Percentiles rank a stretch among this genome's conserved stretches.
Evolutionary conservation across 805 yeast genomes (phyloP).

Genomic region (Wickerhamomyces tratensis): DNA sequence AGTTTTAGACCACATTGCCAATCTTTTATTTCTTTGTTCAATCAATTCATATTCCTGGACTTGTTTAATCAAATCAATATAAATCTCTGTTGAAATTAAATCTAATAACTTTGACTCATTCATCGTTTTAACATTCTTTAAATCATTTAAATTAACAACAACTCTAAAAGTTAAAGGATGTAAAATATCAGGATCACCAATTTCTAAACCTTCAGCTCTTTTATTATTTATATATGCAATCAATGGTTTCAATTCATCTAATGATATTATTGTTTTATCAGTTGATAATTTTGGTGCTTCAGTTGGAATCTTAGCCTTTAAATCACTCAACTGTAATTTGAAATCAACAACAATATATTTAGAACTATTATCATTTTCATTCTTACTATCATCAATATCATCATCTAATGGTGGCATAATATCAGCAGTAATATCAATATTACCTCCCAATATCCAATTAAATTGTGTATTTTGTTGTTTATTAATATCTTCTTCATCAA

Average conservation of each 20-base stretch:
- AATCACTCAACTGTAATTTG: slow-evolving; percentile 52
- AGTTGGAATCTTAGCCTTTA: slow-evolving; percentile 46
- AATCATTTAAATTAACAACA: slow-evolving; percentile 34
- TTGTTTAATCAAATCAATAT: slow-evolving; percentile 44
- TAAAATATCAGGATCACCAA: slow-evolving; percentile 17
- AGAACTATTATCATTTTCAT: slow-evolving; percentile 4
- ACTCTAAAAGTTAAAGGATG: slow-evolving; percentile 29
- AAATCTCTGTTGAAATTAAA: slow-evolving; percentile 42
- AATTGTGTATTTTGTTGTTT: slow-evolving; percentile 24
- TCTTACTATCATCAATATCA: slow-evolving; percentile 8
- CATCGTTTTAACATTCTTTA: slow-evolving; percentile 28
- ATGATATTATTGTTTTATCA: slow-evolving; percentile 44
- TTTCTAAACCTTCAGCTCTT: slow-evolving; percentile 18
- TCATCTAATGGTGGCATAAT: slow-evolving; percentile 55
- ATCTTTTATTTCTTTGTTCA: slow-evolving; percentile 32
- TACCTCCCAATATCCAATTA: slow-evolving; percentile 67
- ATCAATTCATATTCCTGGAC: slow-evolving; percentile 42
- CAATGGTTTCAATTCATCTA: slow-evolving; percentile 51
- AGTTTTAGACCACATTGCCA: slow-evolving; percentile 47
- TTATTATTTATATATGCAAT: slow-evolving; percentile 50
- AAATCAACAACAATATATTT: slow-evolving; percentile 61
- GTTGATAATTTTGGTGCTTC: slow-evolving; percentile 41
- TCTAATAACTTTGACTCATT: slow-evolving; percentile 39
- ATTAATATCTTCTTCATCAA: no score
- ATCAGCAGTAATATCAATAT: slow-evolving; percentile 62